Evolutionary conservation across 2,329 filamentous ascomycete genomes (phyloP), one percentile per base, ranked within the genome.

Genomic region (Talaromyces sp.): DNA sequence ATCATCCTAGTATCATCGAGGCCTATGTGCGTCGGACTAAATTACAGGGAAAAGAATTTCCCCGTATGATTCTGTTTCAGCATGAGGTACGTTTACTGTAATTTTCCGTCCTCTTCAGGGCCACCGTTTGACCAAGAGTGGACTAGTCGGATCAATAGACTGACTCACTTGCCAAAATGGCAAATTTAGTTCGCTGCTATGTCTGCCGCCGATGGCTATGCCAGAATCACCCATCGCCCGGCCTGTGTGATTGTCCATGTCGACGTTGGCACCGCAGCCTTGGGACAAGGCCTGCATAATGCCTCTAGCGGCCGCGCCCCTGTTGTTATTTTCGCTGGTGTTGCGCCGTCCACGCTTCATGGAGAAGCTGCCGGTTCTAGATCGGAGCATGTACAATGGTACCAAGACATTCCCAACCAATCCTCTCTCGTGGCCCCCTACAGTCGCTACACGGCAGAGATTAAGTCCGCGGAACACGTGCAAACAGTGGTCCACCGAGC

Each of bases 401-500:
- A 92, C 27, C 90, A 93, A 72, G 89, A 93, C 74, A 87, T 92
- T 5, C 90, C 89, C 0, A 90, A 93, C 71, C 91, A 93, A 74
- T 89, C 88, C 72, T 84, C 87, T 67, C 92, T 96, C 68, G 81
- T 96, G 1, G 81, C 85, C 0, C 92, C 95, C 78, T 96, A 96
- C 78, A 95, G 92, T 77, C 85, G 92, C 22, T 96, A 93, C 73
- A 82, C 87, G 0, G 91, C 83, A 3, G 92, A 96, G 80, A 88
- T 96, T 77, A 93, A 92, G 80, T 89, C 89, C 4, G 91, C 90
- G 10, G 84, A 85, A 70, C 96, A 95, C 71, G 87, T 95, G 67
- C 94, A 95, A 81, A 91, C 94, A 78, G 88, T 95, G 80, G 90
- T 96, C 63, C 91, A 91, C 73, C 87, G 92, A 5, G 92, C 92